Base-by-base conservation (phyloP, 352 stramenopile genomes). In the Globisporangium emineosum region DNA sequence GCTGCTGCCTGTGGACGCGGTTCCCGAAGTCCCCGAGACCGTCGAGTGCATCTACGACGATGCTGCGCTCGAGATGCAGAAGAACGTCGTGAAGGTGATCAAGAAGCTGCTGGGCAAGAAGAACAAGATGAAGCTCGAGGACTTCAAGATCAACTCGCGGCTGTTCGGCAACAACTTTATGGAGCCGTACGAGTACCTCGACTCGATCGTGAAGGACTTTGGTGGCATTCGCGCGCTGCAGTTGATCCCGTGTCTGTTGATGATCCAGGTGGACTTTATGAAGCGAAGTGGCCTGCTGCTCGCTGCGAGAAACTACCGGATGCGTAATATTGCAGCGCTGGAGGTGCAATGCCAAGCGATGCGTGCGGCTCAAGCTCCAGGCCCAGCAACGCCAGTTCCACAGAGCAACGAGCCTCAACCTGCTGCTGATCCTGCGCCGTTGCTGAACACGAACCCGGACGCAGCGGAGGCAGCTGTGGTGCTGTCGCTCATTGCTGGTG, bases 91-190 rank as follows among this genome's bases (percentile, higher is more conserved):
- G 60, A 88, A 89, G 54, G 72, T 76, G 5, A 69, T 90, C 62
- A 88, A 85, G 60, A 90, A 86, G 58, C 45, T 88, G n/a, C 68
- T 89, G n/a, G 35, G 63, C 21, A 77, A 75, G 59, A 77, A 75
- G 59, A 64, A 88, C 67, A 88, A 83, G 32, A 30, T 59, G 10
- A 76, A 75, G 42, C 58, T 89, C 25, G 78, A 91, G 58, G 85
- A 92, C 33, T 94, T 94, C 64, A 94, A 92, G 74, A 85, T 88
- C 53, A 94, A 91, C 51, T 81, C 83, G 33, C 78, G 80, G 0
- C 70, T 94, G 10, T 90, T 78, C 67, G 85, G 85, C 35, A 92
- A 88, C 70, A 81, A 87, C 62, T 92, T 91, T 47, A 90, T 94
- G 83, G 85, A 92, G 45, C 60, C 79, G 0, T 57, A 73, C 43